phyloP scores from a whole-genome alignment of 2,329 filamentous ascomycete species.

The Phialophora macrospora region DNA sequence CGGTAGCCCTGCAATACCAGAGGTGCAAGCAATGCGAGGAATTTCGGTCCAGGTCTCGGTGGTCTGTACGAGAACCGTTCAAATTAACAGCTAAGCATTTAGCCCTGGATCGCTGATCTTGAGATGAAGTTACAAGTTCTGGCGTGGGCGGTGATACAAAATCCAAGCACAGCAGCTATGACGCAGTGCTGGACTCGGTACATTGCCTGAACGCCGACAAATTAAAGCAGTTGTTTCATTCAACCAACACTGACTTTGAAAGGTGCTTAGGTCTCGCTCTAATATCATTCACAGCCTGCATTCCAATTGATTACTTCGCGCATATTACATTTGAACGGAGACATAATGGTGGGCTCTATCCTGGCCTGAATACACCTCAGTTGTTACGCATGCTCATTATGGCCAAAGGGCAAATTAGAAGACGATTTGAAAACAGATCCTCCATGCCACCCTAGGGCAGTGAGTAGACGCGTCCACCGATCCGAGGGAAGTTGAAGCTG shows the following conservation, averaged over 20 bases:
- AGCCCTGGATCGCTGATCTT: not conserved
- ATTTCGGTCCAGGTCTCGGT: not conserved
- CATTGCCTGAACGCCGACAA: not conserved
- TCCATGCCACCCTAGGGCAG: slow-evolving; percentile 83
- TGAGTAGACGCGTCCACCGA: slow-evolving; percentile 53
- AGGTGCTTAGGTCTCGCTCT: not conserved
- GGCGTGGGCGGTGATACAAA: not conserved
- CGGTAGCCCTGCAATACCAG: not conserved
- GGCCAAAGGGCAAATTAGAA: slow-evolving; percentile 53
- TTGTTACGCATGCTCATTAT: not conserved
- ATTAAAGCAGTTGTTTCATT: not conserved
- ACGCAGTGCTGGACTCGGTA: not conserved
- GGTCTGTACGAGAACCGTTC: not conserved
- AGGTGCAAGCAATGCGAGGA: not conserved
- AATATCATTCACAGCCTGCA: not conserved
- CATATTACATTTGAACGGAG: not conserved
- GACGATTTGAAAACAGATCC: slow-evolving; percentile 75
- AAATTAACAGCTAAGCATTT: not conserved
- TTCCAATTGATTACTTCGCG: not conserved
- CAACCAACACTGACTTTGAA: not conserved
- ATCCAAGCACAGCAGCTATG: not conserved
- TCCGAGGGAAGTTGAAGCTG: not conserved
- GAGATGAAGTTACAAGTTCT: not conserved
- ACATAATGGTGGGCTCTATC: slow-evolving; percentile 6
- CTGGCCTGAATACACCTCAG: not conserved